phyloP scores from a whole-genome alignment of 2,329 filamentous ascomycete genomes.

The Penicillium sp. region DNA sequence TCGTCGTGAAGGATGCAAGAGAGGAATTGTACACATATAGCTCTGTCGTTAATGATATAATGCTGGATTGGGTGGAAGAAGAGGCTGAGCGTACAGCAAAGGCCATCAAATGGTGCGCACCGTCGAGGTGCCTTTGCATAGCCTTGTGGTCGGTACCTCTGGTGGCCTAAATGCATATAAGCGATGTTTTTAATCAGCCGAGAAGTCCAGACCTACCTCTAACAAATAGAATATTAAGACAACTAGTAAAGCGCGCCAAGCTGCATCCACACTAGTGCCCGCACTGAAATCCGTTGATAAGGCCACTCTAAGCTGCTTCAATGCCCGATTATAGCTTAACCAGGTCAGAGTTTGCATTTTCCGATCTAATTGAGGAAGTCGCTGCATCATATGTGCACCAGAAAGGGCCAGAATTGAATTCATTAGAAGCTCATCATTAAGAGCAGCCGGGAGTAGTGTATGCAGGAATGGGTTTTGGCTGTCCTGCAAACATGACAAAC shows the following conservation, averaged over 20 bases:
- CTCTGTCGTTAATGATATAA: slow-evolving; percentile 11
- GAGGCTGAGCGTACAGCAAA: slow-evolving; percentile 4
- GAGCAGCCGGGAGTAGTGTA: slow-evolving; percentile 15
- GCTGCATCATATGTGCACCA: slow-evolving; percentile 14
- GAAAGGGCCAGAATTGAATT: slow-evolving; percentile 16
- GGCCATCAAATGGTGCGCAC: slow-evolving; percentile 16
- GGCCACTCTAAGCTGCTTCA: slow-evolving; percentile 12
- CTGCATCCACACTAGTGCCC: slow-evolving; percentile 2
- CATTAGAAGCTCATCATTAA: slow-evolving; percentile 16
- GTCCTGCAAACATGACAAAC: slow-evolving; percentile 17
- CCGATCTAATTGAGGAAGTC: slow-evolving; percentile 4
- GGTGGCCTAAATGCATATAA: slow-evolving; percentile 9
- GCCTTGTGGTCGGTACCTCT: slow-evolving; percentile 14
- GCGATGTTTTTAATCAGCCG: not conserved
- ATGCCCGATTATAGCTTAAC: slow-evolving; percentile 13
- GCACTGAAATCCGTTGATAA: slow-evolving; percentile 3
- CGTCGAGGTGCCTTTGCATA: slow-evolving; percentile 16
- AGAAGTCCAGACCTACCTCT: slow-evolving; percentile 1
- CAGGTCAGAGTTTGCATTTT: slow-evolving; percentile 13
- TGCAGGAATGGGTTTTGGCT: slow-evolving; percentile 17
- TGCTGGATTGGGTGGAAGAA: slow-evolving; percentile 1
- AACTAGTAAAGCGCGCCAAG: slow-evolving; percentile 12
- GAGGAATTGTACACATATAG: slow-evolving; percentile 16
- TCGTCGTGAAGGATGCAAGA: slow-evolving; percentile 15
- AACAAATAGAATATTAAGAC: slow-evolving; percentile 16